phyloP scores from a whole-genome alignment of 1,284 basidiomycete genomes.

The Chalciporus sp. region DNA sequence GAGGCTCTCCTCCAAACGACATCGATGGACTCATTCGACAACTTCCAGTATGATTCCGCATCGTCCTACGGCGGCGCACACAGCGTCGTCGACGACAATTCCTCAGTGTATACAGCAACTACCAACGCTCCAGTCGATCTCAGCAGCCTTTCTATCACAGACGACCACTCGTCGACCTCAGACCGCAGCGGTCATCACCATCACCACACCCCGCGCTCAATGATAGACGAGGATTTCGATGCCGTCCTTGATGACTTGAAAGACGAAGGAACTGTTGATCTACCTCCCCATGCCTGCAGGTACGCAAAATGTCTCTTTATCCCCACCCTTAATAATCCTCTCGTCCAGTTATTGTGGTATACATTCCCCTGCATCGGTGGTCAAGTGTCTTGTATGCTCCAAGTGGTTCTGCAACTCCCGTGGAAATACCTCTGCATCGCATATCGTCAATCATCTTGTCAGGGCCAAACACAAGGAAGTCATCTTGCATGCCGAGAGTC shows the following conservation, averaged over 20 bases:
- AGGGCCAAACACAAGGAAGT: constrained; percentile 99
- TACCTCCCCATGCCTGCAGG: constrained; percentile 94
- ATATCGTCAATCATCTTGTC: constrained; percentile 99
- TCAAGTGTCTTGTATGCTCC: constrained; percentile 93
- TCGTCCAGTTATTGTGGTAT: constrained; percentile 92
- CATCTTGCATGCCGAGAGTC: constrained; percentile 92
- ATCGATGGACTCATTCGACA: constrained; percentile 82
- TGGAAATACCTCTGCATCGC: constrained; percentile 96
- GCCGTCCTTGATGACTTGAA: constrained; percentile 85
- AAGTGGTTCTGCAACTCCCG: constrained; percentile 99
- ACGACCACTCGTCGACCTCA: constrained; percentile 49
- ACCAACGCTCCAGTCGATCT: constrained; percentile 68
- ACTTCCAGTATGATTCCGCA: constrained; percentile 81
- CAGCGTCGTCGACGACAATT: constrained; percentile 80
- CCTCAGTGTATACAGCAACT: constrained; percentile 80
- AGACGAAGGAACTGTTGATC: constrained; percentile 81
- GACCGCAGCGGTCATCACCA: constrained; percentile 41
- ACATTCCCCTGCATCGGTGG: constrained; percentile 95
- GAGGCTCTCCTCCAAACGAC: constrained; percentile 24
- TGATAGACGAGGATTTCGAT: constrained; percentile 83
- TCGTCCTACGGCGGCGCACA: constrained; percentile 76
- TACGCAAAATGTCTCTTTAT: constrained; percentile 41
- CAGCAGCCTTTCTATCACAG: constrained; percentile 64
- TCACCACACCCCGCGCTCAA: constrained; percentile 38
- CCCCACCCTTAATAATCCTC: constrained; percentile 9